Base-by-base conservation (phyloP, 2,329 filamentous ascomycete species). In the Calonectria pauciramosa region DNA sequence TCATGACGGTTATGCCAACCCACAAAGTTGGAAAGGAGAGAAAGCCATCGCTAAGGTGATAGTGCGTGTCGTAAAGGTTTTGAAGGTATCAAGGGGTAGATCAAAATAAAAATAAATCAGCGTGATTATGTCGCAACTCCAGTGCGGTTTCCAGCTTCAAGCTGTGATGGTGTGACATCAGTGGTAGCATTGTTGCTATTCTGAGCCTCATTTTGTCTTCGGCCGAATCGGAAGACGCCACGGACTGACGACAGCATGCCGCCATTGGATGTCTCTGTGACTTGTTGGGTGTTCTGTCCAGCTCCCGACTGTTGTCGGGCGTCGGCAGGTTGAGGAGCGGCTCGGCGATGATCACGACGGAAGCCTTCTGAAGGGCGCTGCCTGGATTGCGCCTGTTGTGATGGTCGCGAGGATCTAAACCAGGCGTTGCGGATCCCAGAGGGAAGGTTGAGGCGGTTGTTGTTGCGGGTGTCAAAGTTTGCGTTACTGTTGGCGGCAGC, bases 391-490 rank as follows among this genome's bases (percentile, higher is more conserved):
- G 34, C 51, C 18, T 23, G 51, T 28, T 72, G 65, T 30, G 59
- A 16, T 64, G 28, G 20, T 16, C 76, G 75, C 23, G 75, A 74
- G 7, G 77, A 74, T 38, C 82, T 80, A 51, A 84, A 86, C 81
- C 86, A 88, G 5, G 86, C 85, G 36, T 86, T 82, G 77, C 84
- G 71, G 83, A 88, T 72, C 82, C 79, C 77, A n/a, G 80, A 74
- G 36, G 89, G 89, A 77, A 90, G 85, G 73, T 90, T 90, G 75
- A 89, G 85, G 18, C 89, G 87, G 2, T 84, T 83, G 64, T 87
- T 86, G 65, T 82, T 85, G 41, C 86, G 85, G 47, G 85, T 76
- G 52, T 84, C 83, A 32, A 85, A 80, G 47, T 75, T 81, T 11
- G 73, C 70, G 16, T 79, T 79, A 68, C 76, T 79, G 41, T 75